These are phyloP conservation scores for Chlamydomonas schloesseri DNA, from an alignment of 139 green algal genomes.

Conservation along the genomic window DNA sequence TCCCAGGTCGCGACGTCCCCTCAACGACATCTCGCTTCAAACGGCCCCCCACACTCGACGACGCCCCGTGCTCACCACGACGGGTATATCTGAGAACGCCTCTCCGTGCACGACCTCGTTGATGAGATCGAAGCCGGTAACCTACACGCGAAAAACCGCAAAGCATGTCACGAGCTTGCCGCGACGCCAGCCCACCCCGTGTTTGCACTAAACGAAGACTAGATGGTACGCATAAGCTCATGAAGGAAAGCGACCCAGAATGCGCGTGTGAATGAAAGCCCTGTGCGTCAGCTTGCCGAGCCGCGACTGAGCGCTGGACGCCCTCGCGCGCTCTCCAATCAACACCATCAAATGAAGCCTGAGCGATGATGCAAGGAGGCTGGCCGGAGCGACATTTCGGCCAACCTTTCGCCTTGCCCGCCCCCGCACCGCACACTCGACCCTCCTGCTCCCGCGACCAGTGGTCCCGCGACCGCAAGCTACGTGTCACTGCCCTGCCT, in stretches of 20 bases:
- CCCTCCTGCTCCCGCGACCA: too few species aligned
- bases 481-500: not conserved
- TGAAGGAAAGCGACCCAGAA: not conserved
- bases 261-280: too few species aligned
- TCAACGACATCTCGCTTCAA: too few species aligned
- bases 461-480: not conserved
- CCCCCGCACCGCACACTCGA: not conserved
- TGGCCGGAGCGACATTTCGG: not conserved
- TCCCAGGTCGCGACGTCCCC: too few species aligned
- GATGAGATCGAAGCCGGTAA: constrained; percentile 54
- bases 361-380: not conserved
- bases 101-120: constrained; percentile 45
- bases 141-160: not conserved
- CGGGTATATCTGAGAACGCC: constrained; percentile 25
- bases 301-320: too few species aligned
- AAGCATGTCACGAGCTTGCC: not conserved
- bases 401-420: not conserved
- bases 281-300: too few species aligned
- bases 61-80: constrained; percentile 40
- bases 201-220: too few species aligned
- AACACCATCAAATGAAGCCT: too few species aligned
- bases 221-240: too few species aligned
- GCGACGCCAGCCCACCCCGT: too few species aligned
- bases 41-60: too few species aligned
- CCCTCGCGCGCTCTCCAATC: too few species aligned